phyloP scores from a whole-genome alignment of 768 basidiomycete species.

The Boletus reticuloceps region DNA sequence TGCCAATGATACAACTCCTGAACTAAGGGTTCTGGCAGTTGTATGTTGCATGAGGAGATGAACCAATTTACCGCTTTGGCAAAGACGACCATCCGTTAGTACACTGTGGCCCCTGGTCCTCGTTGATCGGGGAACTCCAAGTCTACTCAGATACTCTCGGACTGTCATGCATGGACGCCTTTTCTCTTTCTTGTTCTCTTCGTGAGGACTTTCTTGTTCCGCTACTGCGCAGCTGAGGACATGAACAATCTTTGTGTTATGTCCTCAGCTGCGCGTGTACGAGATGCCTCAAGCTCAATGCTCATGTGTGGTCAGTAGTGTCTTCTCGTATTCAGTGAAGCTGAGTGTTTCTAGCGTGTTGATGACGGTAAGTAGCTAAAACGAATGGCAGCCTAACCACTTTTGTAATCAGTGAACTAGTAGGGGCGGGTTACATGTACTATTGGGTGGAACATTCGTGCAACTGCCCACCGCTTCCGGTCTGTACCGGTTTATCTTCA shows the following conservation, averaged over 20 bases:
- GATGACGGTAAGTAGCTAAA: too few species aligned
- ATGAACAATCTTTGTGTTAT: neutral
- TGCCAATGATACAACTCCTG: too few species aligned
- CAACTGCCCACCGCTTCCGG: too few species aligned
- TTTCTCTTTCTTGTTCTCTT: conserved; percentile 3
- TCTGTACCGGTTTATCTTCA: too few species aligned
- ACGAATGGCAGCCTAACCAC: too few species aligned
- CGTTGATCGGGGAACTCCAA: conserved; percentile 19
- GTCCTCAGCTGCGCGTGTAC: neutral
- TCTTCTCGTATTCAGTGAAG: too few species aligned
- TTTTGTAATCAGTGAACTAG: too few species aligned
- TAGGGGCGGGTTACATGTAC: too few species aligned
- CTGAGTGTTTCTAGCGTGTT: too few species aligned
- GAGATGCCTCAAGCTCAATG: neutral
- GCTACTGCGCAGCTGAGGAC: neutral
- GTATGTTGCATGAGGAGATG: neutral
- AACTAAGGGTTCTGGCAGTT: too few species aligned
- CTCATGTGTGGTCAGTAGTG: too few species aligned
- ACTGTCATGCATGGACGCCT: conserved; percentile 9
- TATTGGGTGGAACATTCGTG: too few species aligned
- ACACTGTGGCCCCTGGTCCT: conserved; percentile 22
- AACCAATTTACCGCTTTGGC: neutral
- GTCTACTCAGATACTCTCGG: conserved; percentile 25
- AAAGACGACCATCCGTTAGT: conserved; percentile 19
- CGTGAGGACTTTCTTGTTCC: conserved; percentile 2